A percentile compares a stretch with the other conserved stretches of the same genome.
phyloP scores from a whole-genome alignment of 2,329 filamentous ascomycete genomes.

The Curvularia sp. region DNA sequence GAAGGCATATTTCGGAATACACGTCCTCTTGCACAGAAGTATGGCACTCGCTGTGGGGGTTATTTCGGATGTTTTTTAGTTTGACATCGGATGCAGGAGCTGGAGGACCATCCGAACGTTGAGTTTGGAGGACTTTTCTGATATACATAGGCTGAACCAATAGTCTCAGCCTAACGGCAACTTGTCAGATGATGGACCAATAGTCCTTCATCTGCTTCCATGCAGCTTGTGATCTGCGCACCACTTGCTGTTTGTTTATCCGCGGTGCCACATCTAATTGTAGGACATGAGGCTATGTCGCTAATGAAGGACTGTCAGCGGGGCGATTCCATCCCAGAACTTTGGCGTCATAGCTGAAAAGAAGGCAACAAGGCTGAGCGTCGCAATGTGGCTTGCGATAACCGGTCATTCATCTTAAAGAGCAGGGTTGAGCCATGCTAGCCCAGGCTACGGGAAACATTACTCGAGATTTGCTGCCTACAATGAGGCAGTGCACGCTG shows the following conservation, averaged over 20 bases:
- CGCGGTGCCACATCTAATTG: neutral
- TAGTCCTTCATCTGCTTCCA: neutral
- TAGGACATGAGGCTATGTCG: neutral
- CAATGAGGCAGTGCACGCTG: neutral
- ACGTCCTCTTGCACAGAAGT: neutral
- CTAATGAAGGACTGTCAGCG: no score
- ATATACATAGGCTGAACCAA: neutral
- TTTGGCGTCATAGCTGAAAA: neutral
- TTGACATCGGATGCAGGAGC: neutral
- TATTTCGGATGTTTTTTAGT: neutral
- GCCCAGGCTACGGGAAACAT: neutral
- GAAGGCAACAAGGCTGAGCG: constrained; percentile 2
- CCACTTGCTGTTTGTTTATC: neutral
- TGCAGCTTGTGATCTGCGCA: neutral
- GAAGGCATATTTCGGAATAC: neutral
- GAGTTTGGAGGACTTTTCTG: neutral
- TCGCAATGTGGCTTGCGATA: neutral
- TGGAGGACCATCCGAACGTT: neutral
- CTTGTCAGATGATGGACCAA: neutral
- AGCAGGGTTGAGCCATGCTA: neutral
- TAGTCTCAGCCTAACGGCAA: neutral
- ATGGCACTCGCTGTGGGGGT: neutral
- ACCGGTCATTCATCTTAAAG: neutral
- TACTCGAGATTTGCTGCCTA: neutral
- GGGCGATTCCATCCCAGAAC: neutral